Conservation (phyloP, 1,284 basidiomycete species). For the Trichosporon inkin region DNA sequence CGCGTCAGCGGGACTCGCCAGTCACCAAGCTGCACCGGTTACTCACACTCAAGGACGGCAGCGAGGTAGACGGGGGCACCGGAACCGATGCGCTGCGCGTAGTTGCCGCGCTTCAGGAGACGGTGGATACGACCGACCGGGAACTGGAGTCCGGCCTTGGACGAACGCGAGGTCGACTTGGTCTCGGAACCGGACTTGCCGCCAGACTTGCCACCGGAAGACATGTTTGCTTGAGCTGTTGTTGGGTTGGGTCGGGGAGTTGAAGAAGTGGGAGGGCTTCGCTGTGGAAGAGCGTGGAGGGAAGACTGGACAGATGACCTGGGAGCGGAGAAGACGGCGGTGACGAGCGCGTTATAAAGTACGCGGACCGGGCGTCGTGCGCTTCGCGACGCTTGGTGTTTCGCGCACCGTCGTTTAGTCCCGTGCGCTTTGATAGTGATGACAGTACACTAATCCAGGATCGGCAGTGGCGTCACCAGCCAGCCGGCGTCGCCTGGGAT, state of each 20-base stretch:
- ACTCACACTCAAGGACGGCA: constrained; percentile 53
- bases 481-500: no score
- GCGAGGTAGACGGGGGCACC: constrained; percentile 70
- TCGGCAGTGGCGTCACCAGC: no score
- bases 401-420: no score
- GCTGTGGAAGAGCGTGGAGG: background rate
- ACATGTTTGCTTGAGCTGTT: constrained; percentile 51
- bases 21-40: background rate
- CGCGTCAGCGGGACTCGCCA: no score
- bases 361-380: no score
- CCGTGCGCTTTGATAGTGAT: background rate
- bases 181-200: constrained; percentile 53
- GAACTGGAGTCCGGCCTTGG: constrained; percentile 78
- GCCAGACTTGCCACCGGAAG: constrained; percentile 55
- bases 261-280: background rate
- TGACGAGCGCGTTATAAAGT: background rate
- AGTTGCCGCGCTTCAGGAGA: constrained; percentile 79
- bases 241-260: constrained; percentile 10
- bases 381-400: no score
- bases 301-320: background rate
- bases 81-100: constrained; percentile 64
- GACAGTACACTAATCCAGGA: no score
- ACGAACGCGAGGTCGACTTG: constrained; percentile 67
- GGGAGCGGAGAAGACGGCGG: background rate
- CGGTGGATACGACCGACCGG: constrained; percentile 85